Conservation (phyloP, 768 basidiomycete genomes). For the Boletus tomentosulus region DNA sequence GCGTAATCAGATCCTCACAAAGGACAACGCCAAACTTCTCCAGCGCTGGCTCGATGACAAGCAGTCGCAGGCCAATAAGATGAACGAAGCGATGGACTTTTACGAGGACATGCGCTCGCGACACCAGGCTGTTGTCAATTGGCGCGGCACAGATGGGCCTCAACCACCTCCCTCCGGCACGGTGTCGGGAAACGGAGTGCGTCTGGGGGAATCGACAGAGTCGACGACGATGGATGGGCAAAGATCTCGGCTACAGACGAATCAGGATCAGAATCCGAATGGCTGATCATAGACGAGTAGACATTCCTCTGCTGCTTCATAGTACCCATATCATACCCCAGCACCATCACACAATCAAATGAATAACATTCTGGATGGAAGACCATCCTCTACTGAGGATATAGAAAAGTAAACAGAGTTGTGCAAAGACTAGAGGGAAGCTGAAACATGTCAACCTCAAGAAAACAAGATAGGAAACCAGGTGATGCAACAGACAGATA, state of each 20-base stretch:
- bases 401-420: slow-evolving; percentile 21
- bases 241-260: slow-evolving; percentile 63
- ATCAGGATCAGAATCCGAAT: slow-evolving; percentile 87
- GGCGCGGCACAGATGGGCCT: slow-evolving; percentile 41
- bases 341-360: slow-evolving; percentile 10
- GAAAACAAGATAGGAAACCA: slow-evolving; percentile 20
- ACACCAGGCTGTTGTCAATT: slow-evolving; percentile 57
- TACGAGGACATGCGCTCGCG: slow-evolving; percentile 83
- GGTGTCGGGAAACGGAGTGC: slow-evolving; percentile 42
- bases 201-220: slow-evolving; percentile 35
- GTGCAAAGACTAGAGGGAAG: slow-evolving; percentile 12
- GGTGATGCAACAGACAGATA: slow-evolving; percentile 18
- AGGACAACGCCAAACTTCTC: slow-evolving; percentile 91
- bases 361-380: slow-evolving; percentile 26
- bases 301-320: slow-evolving; percentile 1
- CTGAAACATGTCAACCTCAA: slow-evolving; percentile 23
- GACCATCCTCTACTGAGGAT: slow-evolving; percentile 31
- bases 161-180: slow-evolving; percentile 36
- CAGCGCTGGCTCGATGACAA: slow-evolving; percentile 97
- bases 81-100: slow-evolving; percentile 91
- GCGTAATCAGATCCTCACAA: slow-evolving; percentile 78
- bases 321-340: slow-evolving; percentile 24
- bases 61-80: slow-evolving; percentile 85
- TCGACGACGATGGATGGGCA: slow-evolving; percentile 62
- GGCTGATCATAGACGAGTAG: slow-evolving; percentile 66